Conservation (phyloP, 441 rosid genomes). For the Pelargonium cotyledonis region DNA sequence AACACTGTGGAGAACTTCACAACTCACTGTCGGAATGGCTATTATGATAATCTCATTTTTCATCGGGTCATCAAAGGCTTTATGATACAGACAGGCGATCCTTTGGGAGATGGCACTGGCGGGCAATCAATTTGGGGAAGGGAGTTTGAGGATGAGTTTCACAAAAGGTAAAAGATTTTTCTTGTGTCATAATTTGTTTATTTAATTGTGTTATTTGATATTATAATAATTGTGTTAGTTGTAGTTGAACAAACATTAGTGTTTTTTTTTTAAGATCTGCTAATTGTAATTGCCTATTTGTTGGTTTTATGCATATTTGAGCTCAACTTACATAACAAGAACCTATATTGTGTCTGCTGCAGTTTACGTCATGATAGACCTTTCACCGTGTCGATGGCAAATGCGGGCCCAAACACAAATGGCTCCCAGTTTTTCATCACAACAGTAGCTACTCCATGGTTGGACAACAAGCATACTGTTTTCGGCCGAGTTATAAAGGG, state of each 20-base stretch:
- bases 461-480: slow-evolving; percentile 92
- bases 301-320: background rate
- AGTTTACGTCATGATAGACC: slow-evolving; percentile 94
- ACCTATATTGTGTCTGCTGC: slow-evolving; percentile 30
- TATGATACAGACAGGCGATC: slow-evolving; percentile 98
- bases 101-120: slow-evolving; percentile 97
- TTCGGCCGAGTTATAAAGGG: slow-evolving; percentile 89
- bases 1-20: slow-evolving; percentile 97
- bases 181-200: background rate
- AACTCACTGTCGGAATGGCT: slow-evolving; percentile 88
- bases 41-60: slow-evolving; percentile 88
- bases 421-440: slow-evolving; percentile 95
- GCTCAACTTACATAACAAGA: slow-evolving; percentile 12
- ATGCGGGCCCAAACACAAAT: slow-evolving; percentile 86
- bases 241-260: too few species aligned
- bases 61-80: slow-evolving; percentile 95
- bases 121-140: slow-evolving; percentile 99
- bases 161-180: slow-evolving; percentile 60
- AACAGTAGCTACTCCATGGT: slow-evolving; percentile 96
- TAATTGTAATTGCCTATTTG: background rate
- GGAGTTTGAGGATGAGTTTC: slow-evolving; percentile 96
- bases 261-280: too few species aligned
- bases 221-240: background rate
- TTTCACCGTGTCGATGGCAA: slow-evolving; percentile 89
- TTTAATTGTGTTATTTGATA: too few species aligned